Evolutionary conservation across 257 asterid species (phyloP).

Genomic region (Hygrophila difformis): DNA sequence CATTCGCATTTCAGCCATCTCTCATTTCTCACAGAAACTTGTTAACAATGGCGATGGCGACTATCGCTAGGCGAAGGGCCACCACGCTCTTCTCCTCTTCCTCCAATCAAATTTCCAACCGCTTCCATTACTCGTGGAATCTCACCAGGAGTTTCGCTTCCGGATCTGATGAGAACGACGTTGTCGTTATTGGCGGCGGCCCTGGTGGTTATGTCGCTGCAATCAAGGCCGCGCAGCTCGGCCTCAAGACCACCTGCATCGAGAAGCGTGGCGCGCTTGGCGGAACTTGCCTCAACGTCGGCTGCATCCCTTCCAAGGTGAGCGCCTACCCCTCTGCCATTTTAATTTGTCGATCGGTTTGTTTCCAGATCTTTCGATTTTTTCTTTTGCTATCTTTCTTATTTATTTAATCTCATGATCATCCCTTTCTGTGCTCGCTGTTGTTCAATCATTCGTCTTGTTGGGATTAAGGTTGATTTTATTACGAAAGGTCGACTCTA

Average conservation of each 20-base stretch:
- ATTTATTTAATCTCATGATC: too few species aligned
- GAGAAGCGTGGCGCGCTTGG: constrained; percentile 98
- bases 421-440: too few species aligned
- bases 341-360: not conserved
- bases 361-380: not conserved
- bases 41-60: constrained; percentile 61
- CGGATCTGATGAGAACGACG: constrained; percentile 87
- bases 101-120: constrained; percentile 17
- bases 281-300: constrained; percentile 97
- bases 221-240: constrained; percentile 97
- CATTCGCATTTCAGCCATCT: too few species aligned
- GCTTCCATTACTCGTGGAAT: constrained; percentile 22
- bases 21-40: too few species aligned
- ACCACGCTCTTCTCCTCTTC: constrained; percentile 24
- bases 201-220: constrained; percentile 99
- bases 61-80: constrained; percentile 39
- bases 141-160: constrained; percentile 45
- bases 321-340: not conserved
- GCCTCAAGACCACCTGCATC: constrained; percentile 93
- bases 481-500: too few species aligned
- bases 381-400: too few species aligned
- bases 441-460: too few species aligned
- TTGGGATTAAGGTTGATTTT: too few species aligned
- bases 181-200: constrained; percentile 91
- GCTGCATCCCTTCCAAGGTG: constrained; percentile 98